These are phyloP conservation scores for Erythrophleum fordii DNA, from an alignment of 306 rosid species.

Conservation along the genomic window DNA sequence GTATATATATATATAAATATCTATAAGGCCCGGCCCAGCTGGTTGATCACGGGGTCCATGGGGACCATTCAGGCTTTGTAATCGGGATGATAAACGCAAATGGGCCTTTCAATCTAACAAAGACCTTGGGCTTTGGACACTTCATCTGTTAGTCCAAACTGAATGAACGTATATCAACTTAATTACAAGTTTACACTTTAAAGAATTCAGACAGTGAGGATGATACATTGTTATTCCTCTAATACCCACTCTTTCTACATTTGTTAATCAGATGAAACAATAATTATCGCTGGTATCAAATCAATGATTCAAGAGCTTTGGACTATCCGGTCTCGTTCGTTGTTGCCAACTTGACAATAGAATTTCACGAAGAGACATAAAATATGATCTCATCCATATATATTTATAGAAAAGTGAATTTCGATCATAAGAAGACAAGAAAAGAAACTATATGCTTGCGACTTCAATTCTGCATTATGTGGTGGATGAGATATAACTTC, in stretches of 20 bases:
- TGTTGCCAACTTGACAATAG: not conserved
- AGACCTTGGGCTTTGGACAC: not conserved
- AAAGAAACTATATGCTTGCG: not conserved
- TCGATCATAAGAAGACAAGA: slow-evolving; percentile 13
- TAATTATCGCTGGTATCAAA: not conserved
- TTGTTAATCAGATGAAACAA: not conserved
- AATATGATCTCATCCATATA: not conserved
- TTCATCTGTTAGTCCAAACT: not conserved
- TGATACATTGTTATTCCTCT: too few relatives aligned
- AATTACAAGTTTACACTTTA: not conserved
- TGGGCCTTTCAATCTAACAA: not conserved
- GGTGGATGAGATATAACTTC: slow-evolving; percentile 28
- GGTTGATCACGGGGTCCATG: too few relatives aligned
- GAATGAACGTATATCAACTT: not conserved
- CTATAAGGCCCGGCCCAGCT: not conserved
- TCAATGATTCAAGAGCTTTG: not conserved
- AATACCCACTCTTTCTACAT: too few relatives aligned
- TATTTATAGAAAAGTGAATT: not conserved
- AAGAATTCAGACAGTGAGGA: too few relatives aligned
- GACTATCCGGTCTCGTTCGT: not conserved
- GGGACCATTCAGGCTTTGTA: not conserved
- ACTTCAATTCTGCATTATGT: slow-evolving; percentile 6
- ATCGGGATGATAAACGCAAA: not conserved
- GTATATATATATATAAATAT: too few relatives aligned
- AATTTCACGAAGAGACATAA: not conserved